Percentiles rank a stretch among this genome's conserved stretches.
Conservation (phyloP, 257 asterid species). For the Nyctanthes arbortristis region DNA sequence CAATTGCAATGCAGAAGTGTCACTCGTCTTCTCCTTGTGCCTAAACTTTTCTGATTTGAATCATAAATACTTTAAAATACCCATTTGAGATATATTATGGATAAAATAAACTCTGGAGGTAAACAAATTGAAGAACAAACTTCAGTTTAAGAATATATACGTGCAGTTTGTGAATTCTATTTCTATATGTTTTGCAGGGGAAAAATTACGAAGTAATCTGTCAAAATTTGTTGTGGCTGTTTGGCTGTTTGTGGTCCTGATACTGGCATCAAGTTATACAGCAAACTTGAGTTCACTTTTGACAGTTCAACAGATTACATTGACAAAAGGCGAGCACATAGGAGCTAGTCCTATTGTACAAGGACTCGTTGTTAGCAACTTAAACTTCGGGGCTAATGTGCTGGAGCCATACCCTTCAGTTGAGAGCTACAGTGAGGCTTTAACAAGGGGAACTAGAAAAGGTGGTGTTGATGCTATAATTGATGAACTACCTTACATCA, state of each 20-base stretch:
- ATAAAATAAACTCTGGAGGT: background rate
- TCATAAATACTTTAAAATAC: too few relatives aligned
- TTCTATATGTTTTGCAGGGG: conserved; percentile 37
- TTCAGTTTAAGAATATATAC: background rate
- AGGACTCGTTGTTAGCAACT: conserved; percentile 14
- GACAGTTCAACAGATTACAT: conserved; percentile 37
- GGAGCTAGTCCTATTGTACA: conserved; percentile 29
- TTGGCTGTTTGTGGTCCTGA: conserved; percentile 50
- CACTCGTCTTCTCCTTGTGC: too few relatives aligned
- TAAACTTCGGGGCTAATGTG: conserved; percentile 24
- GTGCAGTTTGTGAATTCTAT: background rate
- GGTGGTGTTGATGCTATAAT: conserved; percentile 47
- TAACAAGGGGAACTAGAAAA: conserved; percentile 35
- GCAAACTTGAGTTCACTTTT: conserved; percentile 51
- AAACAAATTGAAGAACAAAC: background rate
- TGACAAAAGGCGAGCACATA: conserved; percentile 22
- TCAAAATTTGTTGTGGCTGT: conserved; percentile 43
- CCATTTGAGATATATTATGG: background rate
- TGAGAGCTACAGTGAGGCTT: conserved; percentile 21
- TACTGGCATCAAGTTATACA: conserved; percentile 47
- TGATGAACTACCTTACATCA: conserved; percentile 48
- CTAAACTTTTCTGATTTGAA: too few relatives aligned
- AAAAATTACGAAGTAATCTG: conserved; percentile 36
- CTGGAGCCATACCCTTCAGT: conserved; percentile 11
- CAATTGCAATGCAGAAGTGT: too few relatives aligned